These are phyloP conservation scores for Didymella pinodella DNA, from an alignment of 2,329 filamentous ascomycete genomes.

Conservation along the genomic window DNA sequence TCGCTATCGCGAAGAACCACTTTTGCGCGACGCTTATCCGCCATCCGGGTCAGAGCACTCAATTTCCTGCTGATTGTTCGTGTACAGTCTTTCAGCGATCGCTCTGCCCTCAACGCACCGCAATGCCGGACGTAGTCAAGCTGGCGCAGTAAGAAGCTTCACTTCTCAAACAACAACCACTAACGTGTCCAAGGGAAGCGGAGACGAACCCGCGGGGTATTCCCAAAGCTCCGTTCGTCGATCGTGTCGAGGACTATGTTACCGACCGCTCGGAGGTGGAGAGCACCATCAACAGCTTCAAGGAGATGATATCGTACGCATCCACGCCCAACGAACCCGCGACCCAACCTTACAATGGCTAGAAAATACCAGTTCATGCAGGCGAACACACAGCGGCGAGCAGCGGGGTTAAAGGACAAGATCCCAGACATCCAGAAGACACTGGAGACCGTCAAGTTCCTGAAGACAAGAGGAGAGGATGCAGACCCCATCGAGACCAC, in stretches of 20 bases:
- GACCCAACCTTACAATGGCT: constrained; percentile 22
- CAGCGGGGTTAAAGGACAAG: constrained; percentile 85
- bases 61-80: neutral
- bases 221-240: constrained; percentile 83
- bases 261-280: constrained; percentile 80
- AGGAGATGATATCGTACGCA: constrained; percentile 88
- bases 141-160: constrained; percentile 22
- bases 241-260: constrained; percentile 89
- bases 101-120: neutral
- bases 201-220: constrained; percentile 83
- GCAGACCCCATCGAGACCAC: constrained; percentile 83
- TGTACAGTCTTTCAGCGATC: neutral
- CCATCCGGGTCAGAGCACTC: neutral
- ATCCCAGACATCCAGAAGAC: constrained; percentile 98
- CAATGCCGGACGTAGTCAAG: constrained; percentile 22
- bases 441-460: constrained; percentile 85
- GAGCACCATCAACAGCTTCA: constrained; percentile 80
- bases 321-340: neutral
- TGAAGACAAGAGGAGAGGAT: constrained; percentile 76
- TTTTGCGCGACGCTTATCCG: constrained; percentile 6
- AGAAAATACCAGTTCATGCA: constrained; percentile 99
- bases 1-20: constrained; percentile 7
- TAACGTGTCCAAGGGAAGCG: constrained; percentile 23
- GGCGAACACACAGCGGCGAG: constrained; percentile 84
- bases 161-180: neutral